phyloP scores from a whole-genome alignment of 2,329 filamentous ascomycete genomes.

The Colletotrichum echinochloae region DNA sequence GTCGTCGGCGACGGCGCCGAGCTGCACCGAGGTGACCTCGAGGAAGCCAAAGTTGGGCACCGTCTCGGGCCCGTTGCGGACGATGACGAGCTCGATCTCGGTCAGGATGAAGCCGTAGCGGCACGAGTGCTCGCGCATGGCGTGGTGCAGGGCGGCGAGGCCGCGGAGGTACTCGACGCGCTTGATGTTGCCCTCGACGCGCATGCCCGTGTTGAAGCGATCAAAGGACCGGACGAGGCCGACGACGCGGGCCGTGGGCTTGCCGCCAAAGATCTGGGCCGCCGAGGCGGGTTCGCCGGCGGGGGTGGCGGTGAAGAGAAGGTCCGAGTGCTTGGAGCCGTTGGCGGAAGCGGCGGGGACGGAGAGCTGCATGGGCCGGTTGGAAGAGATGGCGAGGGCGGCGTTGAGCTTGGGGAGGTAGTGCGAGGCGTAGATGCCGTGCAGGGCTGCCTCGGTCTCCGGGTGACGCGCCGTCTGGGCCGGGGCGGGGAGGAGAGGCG shows the following conservation, averaged over 20 bases:
- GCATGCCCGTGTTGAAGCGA: conserved; percentile 96
- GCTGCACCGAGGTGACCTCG: conserved; percentile 75
- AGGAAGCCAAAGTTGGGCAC: conserved; percentile 90
- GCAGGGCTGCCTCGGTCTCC: conserved; percentile 81
- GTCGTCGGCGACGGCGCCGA: conserved; percentile 56
- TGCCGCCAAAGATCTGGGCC: conserved; percentile 61
- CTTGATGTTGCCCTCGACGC: conserved; percentile 84
- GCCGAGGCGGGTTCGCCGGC: conserved; percentile 68
- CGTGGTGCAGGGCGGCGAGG: conserved; percentile 85
- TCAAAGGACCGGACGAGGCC: conserved; percentile 93
- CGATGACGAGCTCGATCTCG: conserved; percentile 93
- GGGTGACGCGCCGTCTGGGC: conserved; percentile 72
- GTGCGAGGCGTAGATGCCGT: conserved; percentile 79
- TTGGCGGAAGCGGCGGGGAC: conserved; percentile 51
- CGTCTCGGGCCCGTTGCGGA: conserved; percentile 79
- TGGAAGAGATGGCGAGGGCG: conserved; percentile 81
- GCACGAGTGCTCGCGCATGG: conserved; percentile 93
- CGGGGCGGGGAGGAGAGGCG: conserved; percentile 70
- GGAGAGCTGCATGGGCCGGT: conserved; percentile 68
- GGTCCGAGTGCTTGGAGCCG: conserved; percentile 58
- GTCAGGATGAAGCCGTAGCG: conserved; percentile 97
- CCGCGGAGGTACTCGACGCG: conserved; percentile 89
- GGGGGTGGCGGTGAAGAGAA: conserved; percentile 75
- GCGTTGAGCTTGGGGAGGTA: conserved; percentile 91
- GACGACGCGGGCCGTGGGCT: conserved; percentile 72